phyloP scores from a whole-genome alignment of 2,329 filamentous ascomycete genomes.

The Pseudodiploospora longispora region DNA sequence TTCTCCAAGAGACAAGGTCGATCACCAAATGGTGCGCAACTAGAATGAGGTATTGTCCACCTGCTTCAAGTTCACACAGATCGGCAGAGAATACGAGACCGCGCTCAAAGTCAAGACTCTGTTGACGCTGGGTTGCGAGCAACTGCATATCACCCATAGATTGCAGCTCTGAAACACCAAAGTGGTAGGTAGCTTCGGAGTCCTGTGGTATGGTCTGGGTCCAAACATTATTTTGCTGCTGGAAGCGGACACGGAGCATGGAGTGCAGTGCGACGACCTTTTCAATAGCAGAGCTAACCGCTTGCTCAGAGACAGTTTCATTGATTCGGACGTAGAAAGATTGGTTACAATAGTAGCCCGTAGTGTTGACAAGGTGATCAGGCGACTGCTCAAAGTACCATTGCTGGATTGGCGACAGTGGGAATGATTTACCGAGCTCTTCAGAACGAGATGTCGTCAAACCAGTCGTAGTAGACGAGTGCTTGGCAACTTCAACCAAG shows the following conservation, averaged over 20 bases:
- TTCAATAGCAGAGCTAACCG: no score
- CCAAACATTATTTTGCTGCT: neutral
- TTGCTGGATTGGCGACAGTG: conserved; percentile 11
- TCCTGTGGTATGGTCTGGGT: conserved; percentile 18
- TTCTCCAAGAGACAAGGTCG: neutral
- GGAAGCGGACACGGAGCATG: conserved; percentile 29
- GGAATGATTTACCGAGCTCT: neutral
- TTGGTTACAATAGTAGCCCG: conserved; percentile 9
- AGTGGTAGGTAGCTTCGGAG: neutral
- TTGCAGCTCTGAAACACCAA: neutral
- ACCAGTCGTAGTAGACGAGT: no score
- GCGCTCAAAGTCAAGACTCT: neutral
- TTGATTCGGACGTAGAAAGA: conserved; percentile 6
- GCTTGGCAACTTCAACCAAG: neutral
- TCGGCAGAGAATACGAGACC: neutral
- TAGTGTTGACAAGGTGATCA: neutral
- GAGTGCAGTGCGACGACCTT: no score
- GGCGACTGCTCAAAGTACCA: conserved; percentile 3
- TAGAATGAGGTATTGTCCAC: neutral
- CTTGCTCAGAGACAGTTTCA: neutral
- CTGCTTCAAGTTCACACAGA: neutral
- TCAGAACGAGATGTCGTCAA: conserved; percentile 2
- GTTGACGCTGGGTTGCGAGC: neutral
- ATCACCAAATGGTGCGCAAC: neutral
- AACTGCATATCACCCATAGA: neutral